Evolutionary conservation across 176 grass and related monocot genomes (phyloP).

Genomic region (Avena insularis): DNA sequence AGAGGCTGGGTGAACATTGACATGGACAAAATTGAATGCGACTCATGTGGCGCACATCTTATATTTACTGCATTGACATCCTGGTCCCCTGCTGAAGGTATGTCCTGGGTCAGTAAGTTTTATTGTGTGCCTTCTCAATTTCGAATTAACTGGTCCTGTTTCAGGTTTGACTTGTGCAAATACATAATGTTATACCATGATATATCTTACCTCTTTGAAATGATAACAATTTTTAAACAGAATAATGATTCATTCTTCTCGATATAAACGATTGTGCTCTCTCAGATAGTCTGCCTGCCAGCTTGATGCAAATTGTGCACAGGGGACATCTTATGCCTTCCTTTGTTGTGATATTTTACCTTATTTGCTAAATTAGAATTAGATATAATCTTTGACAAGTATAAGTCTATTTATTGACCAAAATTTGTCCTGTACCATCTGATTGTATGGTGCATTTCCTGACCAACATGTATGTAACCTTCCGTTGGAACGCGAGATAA

Average conservation of each 20-base stretch:
- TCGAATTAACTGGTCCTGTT: slow-evolving; percentile 27
- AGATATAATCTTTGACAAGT: neutral
- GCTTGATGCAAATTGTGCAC: slow-evolving; percentile 31
- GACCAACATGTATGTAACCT: neutral
- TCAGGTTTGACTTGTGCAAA: slow-evolving; percentile 35
- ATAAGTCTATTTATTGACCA: neutral
- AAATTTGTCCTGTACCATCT: slow-evolving; percentile 16
- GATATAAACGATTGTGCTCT: neutral
- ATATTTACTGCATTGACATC: slow-evolving; percentile 67
- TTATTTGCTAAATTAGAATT: neutral
- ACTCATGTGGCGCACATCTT: slow-evolving; percentile 85
- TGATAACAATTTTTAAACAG: neutral
- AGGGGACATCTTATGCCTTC: neutral
- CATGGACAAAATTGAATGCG: slow-evolving; percentile 84
- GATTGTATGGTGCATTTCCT: slow-evolving; percentile 8
- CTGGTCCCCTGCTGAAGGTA: slow-evolving; percentile 92
- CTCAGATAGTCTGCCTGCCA: slow-evolving; percentile 8
- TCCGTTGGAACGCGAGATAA: neutral
- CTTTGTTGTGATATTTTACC: slow-evolving; percentile 13
- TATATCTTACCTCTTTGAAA: slow-evolving; percentile 22
- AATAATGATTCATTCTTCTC: slow-evolving; percentile 19
- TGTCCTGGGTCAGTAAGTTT: slow-evolving; percentile 20
- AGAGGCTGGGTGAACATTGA: slow-evolving; percentile 94
- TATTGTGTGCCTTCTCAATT: slow-evolving; percentile 9
- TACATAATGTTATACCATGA: neutral